Base-by-base conservation (phyloP, 1,284 basidiomycete genomes). In the Leccinum fallax region DNA sequence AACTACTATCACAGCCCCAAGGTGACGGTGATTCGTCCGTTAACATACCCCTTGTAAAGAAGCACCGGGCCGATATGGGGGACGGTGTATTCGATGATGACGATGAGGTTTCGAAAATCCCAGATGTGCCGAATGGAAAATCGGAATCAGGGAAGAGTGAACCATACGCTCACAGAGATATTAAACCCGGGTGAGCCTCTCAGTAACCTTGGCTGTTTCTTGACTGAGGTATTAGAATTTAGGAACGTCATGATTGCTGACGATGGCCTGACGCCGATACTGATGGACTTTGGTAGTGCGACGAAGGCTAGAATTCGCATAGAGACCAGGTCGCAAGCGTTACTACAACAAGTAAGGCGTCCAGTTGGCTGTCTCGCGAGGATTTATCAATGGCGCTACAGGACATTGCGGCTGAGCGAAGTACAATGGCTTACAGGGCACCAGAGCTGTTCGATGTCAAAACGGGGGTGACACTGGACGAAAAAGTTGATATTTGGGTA, bases 241-340 rank as follows among this genome's bases (percentile, higher is more conserved):
- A 96, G 94, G 48, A 99, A 99, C 74, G 85, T 99, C 61, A 99
- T 99, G 96, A 85, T 99, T 61, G 84, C 94, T 6, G 95, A 98
- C 70, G 93, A 97, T 62, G 94, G 93, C 5, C 69, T 78, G 16
- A 86, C 87, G 11, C 92, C 95, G 1, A 92, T 99, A 65, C 84
- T 99, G 16, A 99, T 99, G 97, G 97, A 99, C 79, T 97, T 99
- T 78, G 97, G 97, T 15, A 97, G 94, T 65, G 87, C 89, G 5
- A 81, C 89, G 70, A 90, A 89, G 69, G 95, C 95, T 8, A 83
- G 93, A 43, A 84, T 97, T 60, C 81, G 80, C 53, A 85, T 97
- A 63, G 84, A 90, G 63, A 93, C 85, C 59, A 86, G 97, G 52
- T 89, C 89, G 19, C 91, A 95, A 72, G 97, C 97, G 0, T 76